Evolutionary conservation across 1,284 basidiomycete genomes (phyloP), one percentile per base, ranked within the genome.

Genomic region (Microbotryomycetes sp.): DNA sequence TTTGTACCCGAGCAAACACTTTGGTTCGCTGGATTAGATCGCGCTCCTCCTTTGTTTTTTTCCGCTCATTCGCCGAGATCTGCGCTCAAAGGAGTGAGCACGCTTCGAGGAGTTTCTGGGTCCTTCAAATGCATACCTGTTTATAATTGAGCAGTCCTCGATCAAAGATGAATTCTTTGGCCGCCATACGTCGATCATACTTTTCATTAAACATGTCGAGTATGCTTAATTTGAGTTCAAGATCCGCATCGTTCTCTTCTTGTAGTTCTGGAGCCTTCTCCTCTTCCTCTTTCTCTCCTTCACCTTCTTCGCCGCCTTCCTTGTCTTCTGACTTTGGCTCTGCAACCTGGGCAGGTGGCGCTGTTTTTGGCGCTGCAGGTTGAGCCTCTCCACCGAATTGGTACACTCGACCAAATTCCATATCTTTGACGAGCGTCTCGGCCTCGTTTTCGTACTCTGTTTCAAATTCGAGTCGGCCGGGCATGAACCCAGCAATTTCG

Each of bases 401-500:
- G 45, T 84, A 81, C 61, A 91, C 90, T 11, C 90, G 78, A 2
- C 91, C 94, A 71, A 97, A 97, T 74, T 97, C 93, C 68, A 98
- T 81, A 73, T 98, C 92, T 77, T 97, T 98, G 68, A 97, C 87
- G 2, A 91, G 78, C 72, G 93, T 86, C 73, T 98, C 94, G 0
- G 94, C 94, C 60, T 78, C 76, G 73, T 96, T 93, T 73, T 97
- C 94, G 21, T 91, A 79, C 76, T 98, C 96, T 69, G 64, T 66
- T 47, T 98, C 96, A 74, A 98, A 98, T 75, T 98, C 94, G 53
- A 98, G 81, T 49, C 96, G 86, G 21, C 94, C 94, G 6, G 94
- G 94, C 76, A 98, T 88, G 78, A 88, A 97, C 0, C 88, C 89
- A 13, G 85, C 85, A 47, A 98, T 82, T 78, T 98, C 96, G 76